Evolutionary conservation across 1,139 yeast genomes (phyloP).

Genomic region (Pichia norvegensis): DNA sequence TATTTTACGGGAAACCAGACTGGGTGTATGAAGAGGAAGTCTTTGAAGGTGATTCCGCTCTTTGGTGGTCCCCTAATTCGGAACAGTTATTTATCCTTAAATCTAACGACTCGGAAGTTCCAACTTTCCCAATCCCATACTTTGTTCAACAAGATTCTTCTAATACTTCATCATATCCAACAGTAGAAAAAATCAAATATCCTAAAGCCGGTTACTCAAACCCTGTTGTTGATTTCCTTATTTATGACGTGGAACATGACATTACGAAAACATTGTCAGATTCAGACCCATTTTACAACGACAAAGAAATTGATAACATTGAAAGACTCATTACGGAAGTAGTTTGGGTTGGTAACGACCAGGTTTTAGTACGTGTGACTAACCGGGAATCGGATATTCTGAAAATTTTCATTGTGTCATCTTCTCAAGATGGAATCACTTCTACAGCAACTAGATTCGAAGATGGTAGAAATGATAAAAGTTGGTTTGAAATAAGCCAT

Average conservation of each 20-base stretch:
- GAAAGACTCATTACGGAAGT: constrained; percentile 30
- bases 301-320: constrained; percentile 26
- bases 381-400: constrained; percentile 40
- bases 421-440: constrained; percentile 17
- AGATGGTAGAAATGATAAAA: constrained; percentile 29
- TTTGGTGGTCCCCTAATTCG: constrained; percentile 57
- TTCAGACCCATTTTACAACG: constrained; percentile 31
- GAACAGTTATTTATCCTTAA: constrained; percentile 40
- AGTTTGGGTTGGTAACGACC: constrained; percentile 39
- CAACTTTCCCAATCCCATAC: constrained; percentile 45
- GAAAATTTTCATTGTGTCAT: constrained; percentile 34
- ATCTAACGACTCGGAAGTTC: constrained; percentile 47
- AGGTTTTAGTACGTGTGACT: constrained; percentile 38
- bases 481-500: constrained; percentile 77
- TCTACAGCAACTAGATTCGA: constrained; percentile 34
- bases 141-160: constrained; percentile 38
- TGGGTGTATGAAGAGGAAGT: constrained; percentile 63
- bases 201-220: constrained; percentile 50
- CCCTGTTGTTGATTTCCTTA: constrained; percentile 37
- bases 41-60: constrained; percentile 39
- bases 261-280: constrained; percentile 31
- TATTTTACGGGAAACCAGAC: constrained; percentile 52
- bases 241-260: constrained; percentile 27
- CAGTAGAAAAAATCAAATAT: constrained; percentile 35
- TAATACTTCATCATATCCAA: constrained; percentile 35